Conservation (phyloP, 2,329 filamentous ascomycete species). For the Exophiala xenobiotica region DNA sequence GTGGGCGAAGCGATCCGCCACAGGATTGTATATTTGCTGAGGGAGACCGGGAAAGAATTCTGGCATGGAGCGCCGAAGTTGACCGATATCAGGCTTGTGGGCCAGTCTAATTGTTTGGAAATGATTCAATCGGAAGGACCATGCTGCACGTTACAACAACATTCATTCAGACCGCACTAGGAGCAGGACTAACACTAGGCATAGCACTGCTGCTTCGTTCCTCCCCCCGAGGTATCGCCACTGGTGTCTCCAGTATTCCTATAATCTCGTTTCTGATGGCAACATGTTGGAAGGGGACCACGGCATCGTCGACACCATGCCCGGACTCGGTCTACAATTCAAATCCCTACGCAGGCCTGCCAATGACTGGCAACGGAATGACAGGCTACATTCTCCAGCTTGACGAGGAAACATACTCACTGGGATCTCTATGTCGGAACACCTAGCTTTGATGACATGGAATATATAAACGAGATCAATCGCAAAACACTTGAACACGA, state of each 20-base stretch:
- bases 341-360: conserved; percentile 18
- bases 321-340: conserved; percentile 4
- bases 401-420: conserved; percentile 13
- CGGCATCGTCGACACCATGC: conserved; percentile 1
- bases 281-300: too few relatives aligned
- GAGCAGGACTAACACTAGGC: too few relatives aligned
- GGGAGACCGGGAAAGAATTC: not conserved
- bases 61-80: not conserved
- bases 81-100: too few relatives aligned
- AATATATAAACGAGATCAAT: conserved; percentile 29
- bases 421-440: conserved; percentile 6
- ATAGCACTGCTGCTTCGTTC: too few relatives aligned
- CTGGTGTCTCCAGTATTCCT: too few relatives aligned
- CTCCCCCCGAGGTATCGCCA: too few relatives aligned
- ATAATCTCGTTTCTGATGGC: too few relatives aligned
- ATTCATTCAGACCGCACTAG: too few relatives aligned
- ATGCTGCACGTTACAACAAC: too few relatives aligned
- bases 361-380: conserved; percentile 20
- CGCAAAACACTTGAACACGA: conserved; percentile 24
- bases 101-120: too few relatives aligned
- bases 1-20: not conserved
- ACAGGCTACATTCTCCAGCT: conserved; percentile 22
- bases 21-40: not conserved
- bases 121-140: too few relatives aligned
- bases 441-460: not conserved